Conservation (phyloP, 306 rosid genomes). For the Cucurbita moschata region DNA sequence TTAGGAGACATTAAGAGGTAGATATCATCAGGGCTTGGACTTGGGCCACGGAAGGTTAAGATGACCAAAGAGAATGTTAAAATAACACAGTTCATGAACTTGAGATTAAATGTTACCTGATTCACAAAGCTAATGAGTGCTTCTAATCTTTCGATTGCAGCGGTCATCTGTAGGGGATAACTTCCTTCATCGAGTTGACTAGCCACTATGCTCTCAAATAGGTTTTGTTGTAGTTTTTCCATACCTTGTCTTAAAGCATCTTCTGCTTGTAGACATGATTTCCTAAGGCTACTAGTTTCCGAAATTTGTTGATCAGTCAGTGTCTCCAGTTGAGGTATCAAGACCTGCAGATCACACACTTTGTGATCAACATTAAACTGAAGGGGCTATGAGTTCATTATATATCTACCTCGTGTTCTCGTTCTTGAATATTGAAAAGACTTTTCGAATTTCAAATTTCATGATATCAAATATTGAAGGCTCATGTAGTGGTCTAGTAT, state of each 20-base stretch:
- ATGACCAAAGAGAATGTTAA: not conserved
- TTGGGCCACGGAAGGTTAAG: not conserved
- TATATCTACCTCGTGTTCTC: not conserved
- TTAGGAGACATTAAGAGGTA: not conserved
- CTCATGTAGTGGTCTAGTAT: not conserved
- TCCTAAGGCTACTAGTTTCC: slow-evolving; percentile 40
- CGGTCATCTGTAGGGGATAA: slow-evolving; percentile 31
- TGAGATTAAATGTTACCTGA: slow-evolving; percentile 33
- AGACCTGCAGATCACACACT: slow-evolving; percentile 38
- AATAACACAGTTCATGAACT: not conserved
- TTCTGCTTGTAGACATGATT: slow-evolving; percentile 87
- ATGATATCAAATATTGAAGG: not conserved
- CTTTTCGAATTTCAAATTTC: not conserved
- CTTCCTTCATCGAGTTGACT: slow-evolving; percentile 39
- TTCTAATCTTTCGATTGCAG: slow-evolving; percentile 72
- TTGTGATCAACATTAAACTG: slow-evolving; percentile 1
- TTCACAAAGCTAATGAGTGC: slow-evolving; percentile 51
- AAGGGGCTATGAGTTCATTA: not conserved
- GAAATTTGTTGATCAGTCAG: slow-evolving; percentile 47
- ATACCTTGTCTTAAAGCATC: slow-evolving; percentile 85
- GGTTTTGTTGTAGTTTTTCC: slow-evolving; percentile 61
- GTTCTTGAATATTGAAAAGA: not conserved
- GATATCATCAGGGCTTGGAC: not conserved
- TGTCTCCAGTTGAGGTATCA: slow-evolving; percentile 48
- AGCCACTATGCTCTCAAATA: slow-evolving; percentile 43